phyloP scores from a whole-genome alignment of 495 filamentous ascomycete species.

The Massariosphaeria phaeospora region DNA sequence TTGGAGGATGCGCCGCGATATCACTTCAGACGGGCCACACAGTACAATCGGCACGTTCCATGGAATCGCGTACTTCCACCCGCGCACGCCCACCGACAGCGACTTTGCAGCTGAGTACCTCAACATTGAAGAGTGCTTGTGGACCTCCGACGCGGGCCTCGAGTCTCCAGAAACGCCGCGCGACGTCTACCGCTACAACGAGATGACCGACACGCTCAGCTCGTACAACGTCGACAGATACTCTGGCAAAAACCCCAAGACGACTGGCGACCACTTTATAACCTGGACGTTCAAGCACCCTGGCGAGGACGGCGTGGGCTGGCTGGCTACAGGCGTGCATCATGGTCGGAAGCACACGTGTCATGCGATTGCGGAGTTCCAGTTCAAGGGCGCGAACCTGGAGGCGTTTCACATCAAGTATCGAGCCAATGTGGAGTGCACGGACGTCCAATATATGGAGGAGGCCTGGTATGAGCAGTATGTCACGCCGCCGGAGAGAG shows the following conservation, averaged over 20 bases:
- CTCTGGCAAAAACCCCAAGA: conserved; percentile 51
- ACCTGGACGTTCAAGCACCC: conserved; percentile 43
- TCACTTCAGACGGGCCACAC: conserved; percentile 44
- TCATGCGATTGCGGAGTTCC: conserved; percentile 56
- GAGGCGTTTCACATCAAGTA: conserved; percentile 54
- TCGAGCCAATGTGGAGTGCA: conserved; percentile 60
- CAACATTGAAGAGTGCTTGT: conserved; percentile 60
- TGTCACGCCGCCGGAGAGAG: too few species aligned
- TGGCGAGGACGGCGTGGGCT: conserved; percentile 39
- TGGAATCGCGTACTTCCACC: conserved; percentile 60
- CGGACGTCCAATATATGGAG: conserved; percentile 57
- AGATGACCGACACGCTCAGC: conserved; percentile 50
- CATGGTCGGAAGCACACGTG: conserved; percentile 63
- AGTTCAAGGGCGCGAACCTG: conserved; percentile 52
- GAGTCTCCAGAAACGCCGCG: conserved; percentile 36
- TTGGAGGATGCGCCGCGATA: conserved; percentile 57
- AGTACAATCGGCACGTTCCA: conserved; percentile 57
- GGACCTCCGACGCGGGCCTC: conserved; percentile 44
- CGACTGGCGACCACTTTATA: conserved; percentile 65
- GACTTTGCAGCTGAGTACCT: conserved; percentile 53
- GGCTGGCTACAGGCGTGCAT: conserved; percentile 56
- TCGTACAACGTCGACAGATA: conserved; percentile 67
- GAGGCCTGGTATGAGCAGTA: too few species aligned
- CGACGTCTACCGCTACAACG: conserved; percentile 57
- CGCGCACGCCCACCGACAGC: conserved; percentile 43